Evolutionary conservation across 176 grass and related monocot species (phyloP), one percentile per base, ranked within the genome.

Genomic region (Zoysia japonica): DNA sequence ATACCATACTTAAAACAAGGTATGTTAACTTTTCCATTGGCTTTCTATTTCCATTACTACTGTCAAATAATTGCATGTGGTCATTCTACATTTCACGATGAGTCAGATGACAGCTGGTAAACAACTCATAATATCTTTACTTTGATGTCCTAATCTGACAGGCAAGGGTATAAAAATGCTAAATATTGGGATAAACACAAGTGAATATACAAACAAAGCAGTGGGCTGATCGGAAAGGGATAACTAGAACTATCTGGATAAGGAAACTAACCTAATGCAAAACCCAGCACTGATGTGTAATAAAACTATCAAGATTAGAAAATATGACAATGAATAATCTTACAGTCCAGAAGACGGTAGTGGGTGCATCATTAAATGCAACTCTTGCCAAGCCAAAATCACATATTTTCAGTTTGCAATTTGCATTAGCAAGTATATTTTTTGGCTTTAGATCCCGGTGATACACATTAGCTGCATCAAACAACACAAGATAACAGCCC

Each of bases 391-490:
- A 71, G 48, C 83, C 83, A 14, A 85, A 85, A 40, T 85, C 83
- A 9, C 83, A 85, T 40, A 85, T 85, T 85, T 85, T 85, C 11
- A 85, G 68, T 78, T 85, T 85, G 67, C 83, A 85, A 78, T 85
- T 85, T 65, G 83, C 83, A 78, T 85, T 85, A 55, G 83, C 83
- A 72, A 85, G 83, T 53, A 85, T 35, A 11, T 85, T 85, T 70
- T 85, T 85, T 50, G 83, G 83, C 83, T 85, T 85, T 42, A 85
- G 76, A 85, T 85, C 83, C 54, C 83, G 68, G 48, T 85, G 83
- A 65, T 78, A 85, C 19, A 85, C 83, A 85, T 85, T 85, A 65
- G 83, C 83, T 85, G 75, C 75, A 65, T 72, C 13, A 78, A 71
- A 71, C 37, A 15, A 78, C 1, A 72, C 13, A 47, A 1, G 3